These are phyloP conservation scores for Fusarium newnesense DNA, from an alignment of 2,329 filamentous ascomycete species.

Conservation along the genomic window DNA sequence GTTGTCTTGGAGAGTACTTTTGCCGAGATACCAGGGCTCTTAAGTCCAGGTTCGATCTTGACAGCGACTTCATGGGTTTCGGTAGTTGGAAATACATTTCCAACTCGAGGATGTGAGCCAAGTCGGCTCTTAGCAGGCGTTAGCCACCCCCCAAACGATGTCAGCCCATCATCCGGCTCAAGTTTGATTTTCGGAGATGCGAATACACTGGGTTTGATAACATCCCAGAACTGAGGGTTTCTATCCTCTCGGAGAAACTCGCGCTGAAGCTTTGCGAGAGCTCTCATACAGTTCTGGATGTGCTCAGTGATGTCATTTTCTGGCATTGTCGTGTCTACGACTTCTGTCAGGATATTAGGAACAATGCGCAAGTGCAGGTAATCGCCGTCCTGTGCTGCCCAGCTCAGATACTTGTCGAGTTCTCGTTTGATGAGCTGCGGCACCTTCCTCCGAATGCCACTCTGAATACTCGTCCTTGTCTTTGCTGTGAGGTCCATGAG, in stretches of 20 bases:
- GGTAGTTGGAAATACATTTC: slow-evolving; percentile 21
- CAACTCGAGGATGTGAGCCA: background rate
- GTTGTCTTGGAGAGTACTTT: background rate
- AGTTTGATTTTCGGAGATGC: slow-evolving; percentile 31
- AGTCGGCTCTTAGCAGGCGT: slow-evolving; percentile 1
- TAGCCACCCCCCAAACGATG: slow-evolving; percentile 13
- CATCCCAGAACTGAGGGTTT: slow-evolving; percentile 47
- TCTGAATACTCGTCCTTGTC: slow-evolving; percentile 50
- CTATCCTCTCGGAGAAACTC: slow-evolving; percentile 47
- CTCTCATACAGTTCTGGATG: slow-evolving; percentile 51
- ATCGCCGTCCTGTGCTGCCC: slow-evolving; percentile 55
- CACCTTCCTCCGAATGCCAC: slow-evolving; percentile 47
- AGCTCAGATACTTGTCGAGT: slow-evolving; percentile 50
- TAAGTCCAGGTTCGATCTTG: slow-evolving; percentile 23
- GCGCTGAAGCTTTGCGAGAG: slow-evolving; percentile 50
- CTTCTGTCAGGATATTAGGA: slow-evolving; percentile 53
- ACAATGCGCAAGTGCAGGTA: slow-evolving; percentile 49
- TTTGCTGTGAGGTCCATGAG: slow-evolving; percentile 54
- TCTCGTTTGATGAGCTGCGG: slow-evolving; percentile 48
- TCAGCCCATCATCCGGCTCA: slow-evolving; percentile 26
- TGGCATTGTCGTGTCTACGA: slow-evolving; percentile 47
- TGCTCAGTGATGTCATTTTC: slow-evolving; percentile 48
- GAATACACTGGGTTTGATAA: slow-evolving; percentile 38
- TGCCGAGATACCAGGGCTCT: slow-evolving; percentile 12
- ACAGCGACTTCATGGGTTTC: slow-evolving; percentile 1